Evolutionary conservation across 148 eudicot genomes (phyloP).

Genomic region (Vaccinium darrowii): DNA sequence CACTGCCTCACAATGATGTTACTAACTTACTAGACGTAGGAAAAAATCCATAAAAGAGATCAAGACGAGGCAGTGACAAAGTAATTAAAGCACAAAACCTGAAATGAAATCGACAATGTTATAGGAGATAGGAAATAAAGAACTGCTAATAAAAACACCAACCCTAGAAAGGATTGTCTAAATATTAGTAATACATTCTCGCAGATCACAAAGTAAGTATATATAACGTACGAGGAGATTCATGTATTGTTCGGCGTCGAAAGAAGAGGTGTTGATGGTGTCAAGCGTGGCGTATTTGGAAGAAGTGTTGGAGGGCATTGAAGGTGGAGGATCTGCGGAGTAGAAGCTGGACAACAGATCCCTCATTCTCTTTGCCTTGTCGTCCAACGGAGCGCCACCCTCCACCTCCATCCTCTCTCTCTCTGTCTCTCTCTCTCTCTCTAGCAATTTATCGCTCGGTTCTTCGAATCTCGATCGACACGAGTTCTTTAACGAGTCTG

Average conservation of each 20-base stretch:
- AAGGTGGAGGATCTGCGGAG: slow-evolving; percentile 59
- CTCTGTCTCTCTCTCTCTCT: background rate
- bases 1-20: background rate
- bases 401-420: slow-evolving; percentile 39
- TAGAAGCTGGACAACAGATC: slow-evolving; percentile 95
- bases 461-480: slow-evolving; percentile 1
- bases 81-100: background rate
- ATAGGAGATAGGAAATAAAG: background rate
- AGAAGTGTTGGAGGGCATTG: slow-evolving; percentile 43
- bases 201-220: background rate
- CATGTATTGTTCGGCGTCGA: slow-evolving; percentile 90
- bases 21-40: background rate
- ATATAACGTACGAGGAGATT: slow-evolving; percentile 67
- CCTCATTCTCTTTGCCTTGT: slow-evolving; percentile 94
- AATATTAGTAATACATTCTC: background rate
- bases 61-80: background rate
- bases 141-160: background rate
- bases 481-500: background rate
- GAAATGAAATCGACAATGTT: background rate
- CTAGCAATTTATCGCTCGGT: background rate
- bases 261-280: slow-evolving; percentile 81
- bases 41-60: background rate
- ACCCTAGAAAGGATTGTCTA: background rate
- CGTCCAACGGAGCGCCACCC: slow-evolving; percentile 62
- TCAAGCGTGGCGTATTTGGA: slow-evolving; percentile 81